Percentiles rank a stretch among this genome's conserved stretches.
These are phyloP conservation scores for Teratosphaeria pseudoeucalypti DNA, from an alignment of 2,329 filamentous ascomycete genomes.

Conservation along the genomic window DNA sequence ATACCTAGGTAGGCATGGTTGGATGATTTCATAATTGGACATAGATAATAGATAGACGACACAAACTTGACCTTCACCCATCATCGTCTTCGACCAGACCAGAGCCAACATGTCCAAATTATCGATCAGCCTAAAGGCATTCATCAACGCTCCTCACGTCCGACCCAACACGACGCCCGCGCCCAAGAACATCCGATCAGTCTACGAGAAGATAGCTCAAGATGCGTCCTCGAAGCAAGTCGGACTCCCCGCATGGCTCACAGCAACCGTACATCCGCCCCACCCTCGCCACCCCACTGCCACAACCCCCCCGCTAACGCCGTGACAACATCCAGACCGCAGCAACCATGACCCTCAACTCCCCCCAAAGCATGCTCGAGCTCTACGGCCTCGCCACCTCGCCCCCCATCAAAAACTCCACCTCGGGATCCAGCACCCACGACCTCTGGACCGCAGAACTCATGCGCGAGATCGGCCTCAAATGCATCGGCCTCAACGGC, in stretches of 20 bases:
- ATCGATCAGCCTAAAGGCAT: conserved; percentile 57
- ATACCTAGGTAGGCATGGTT: neutral
- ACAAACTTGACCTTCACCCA: neutral
- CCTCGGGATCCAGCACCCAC: conserved; percentile 19
- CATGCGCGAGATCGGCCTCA: conserved; percentile 65
- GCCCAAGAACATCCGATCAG: conserved; percentile 49
- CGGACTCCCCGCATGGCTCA: conserved; percentile 55
- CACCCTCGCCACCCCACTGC: neutral
- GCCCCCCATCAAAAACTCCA: neutral
- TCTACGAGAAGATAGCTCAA: conserved; percentile 54
- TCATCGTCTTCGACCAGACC: neutral
- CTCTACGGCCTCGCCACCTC: conserved; percentile 43
- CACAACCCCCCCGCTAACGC: neutral
- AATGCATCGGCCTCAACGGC: conserved; percentile 71
- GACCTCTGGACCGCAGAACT: conserved; percentile 52
- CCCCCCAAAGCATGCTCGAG: conserved; percentile 59
- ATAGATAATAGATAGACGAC: neutral
- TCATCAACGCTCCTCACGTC: conserved; percentile 61
- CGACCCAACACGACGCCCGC: conserved; percentile 56
- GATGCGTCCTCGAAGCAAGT: conserved; percentile 54
- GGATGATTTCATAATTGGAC: neutral
- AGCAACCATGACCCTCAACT: conserved; percentile 78
- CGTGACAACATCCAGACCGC: conserved; percentile 47
- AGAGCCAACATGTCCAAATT: conserved; percentile 56
- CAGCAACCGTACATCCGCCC: conserved; percentile 45